Evolutionary conservation across 164 flowering plant species (phyloP).

Genomic region (Macadamia tetraphylla): DNA sequence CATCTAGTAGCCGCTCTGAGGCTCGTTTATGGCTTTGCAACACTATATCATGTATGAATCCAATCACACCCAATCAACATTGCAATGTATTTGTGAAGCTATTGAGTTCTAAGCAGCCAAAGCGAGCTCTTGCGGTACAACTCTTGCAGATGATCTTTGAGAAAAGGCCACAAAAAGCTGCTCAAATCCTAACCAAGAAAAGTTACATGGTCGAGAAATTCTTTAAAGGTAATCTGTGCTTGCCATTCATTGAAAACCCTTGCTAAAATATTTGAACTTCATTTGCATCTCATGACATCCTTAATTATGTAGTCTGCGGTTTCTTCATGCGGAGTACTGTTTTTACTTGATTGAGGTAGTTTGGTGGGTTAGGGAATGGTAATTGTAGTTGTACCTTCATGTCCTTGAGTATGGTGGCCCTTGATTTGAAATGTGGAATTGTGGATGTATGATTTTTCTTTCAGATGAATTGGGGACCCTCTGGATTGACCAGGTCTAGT

Average conservation of each 20-base stretch:
- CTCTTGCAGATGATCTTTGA: slow-evolving; percentile 68
- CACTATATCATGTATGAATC: slow-evolving; percentile 45
- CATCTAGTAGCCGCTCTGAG: slow-evolving; percentile 66
- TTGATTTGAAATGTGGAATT: too few species aligned
- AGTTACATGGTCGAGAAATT: slow-evolving; percentile 60
- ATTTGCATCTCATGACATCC: slow-evolving; percentile 4
- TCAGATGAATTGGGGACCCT: too few species aligned
- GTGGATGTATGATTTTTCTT: too few species aligned
- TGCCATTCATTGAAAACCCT: background rate
- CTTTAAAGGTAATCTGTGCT: slow-evolving; percentile 44
- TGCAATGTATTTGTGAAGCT: slow-evolving; percentile 48
- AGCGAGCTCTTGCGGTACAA: slow-evolving; percentile 44
- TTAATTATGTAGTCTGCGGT: background rate
- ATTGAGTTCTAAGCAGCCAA: slow-evolving; percentile 45
- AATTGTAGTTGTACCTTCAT: background rate
- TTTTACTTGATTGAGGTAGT: background rate
- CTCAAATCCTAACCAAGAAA: slow-evolving; percentile 49
- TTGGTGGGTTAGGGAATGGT: background rate
- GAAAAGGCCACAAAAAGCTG: slow-evolving; percentile 53
- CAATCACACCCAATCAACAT: slow-evolving; percentile 44
- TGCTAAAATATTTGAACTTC: background rate
- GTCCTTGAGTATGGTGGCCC: background rate
- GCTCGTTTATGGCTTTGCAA: slow-evolving; percentile 82
- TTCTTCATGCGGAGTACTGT: background rate
- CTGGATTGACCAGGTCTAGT: too few species aligned